phyloP scores from a whole-genome alignment of 257 asterid genomes.

The Solanum appendiculatum region DNA sequence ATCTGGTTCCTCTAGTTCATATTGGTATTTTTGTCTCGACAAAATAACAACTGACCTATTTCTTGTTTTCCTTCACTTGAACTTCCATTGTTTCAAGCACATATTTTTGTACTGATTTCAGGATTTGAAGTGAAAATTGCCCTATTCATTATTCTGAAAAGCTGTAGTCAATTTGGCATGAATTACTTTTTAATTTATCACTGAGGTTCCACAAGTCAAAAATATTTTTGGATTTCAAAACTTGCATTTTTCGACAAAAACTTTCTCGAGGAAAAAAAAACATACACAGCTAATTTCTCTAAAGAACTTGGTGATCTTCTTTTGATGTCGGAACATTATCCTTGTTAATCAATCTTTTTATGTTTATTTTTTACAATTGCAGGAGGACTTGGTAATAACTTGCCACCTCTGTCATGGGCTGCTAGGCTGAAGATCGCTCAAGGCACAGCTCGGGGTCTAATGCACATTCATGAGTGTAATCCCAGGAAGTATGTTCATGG shows the following conservation, averaged over 20 bases:
- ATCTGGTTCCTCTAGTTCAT: neutral
- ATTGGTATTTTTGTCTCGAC: neutral
- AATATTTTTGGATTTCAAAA: neutral
- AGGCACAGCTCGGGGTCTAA: conserved; percentile 56
- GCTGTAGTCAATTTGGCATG: neutral
- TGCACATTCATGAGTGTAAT: conserved; percentile 83
- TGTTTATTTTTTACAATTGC: conserved; percentile 2
- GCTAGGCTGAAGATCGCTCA: conserved; percentile 55
- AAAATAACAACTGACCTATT: neutral
- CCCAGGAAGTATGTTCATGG: conserved; percentile 72
- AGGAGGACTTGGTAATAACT: conserved; percentile 63
- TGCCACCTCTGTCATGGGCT: conserved; percentile 61
- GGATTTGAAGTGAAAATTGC: neutral
- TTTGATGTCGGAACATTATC: neutral
- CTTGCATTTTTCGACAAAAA: neutral
- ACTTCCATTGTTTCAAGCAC: conserved; percentile 1
- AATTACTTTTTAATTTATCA: neutral
- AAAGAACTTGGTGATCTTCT: neutral
- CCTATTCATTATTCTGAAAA: neutral
- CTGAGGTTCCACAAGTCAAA: neutral
- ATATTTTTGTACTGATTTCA: neutral
- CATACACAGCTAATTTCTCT: neutral
- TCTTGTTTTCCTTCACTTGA: neutral
- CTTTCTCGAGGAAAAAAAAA: neutral
- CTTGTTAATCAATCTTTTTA: neutral